These are phyloP conservation scores for Syzygium jambos DNA, from an alignment of 345 rosid genomes.

Conservation along the genomic window DNA sequence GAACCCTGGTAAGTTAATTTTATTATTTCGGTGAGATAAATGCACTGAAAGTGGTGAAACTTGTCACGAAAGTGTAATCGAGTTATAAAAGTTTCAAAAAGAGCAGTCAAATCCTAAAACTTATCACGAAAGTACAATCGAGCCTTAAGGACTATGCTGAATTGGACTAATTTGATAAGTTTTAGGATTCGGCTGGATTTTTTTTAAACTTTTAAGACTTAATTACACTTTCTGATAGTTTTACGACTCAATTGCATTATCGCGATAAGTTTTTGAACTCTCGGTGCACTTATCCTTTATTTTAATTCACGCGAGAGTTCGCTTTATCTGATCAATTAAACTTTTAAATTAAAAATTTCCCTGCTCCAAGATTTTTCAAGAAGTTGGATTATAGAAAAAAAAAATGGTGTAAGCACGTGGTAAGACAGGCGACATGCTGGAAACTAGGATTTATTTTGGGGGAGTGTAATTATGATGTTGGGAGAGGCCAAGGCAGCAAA, in stretches of 20 bases:
- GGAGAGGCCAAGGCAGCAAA: neutral
- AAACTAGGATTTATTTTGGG: neutral
- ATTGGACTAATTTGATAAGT: too few species aligned
- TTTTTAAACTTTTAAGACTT: too few species aligned
- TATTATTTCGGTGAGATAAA: neutral
- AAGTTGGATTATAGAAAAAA: neutral
- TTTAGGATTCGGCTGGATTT: too few species aligned
- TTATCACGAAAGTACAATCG: too few species aligned
- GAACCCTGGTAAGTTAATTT: neutral
- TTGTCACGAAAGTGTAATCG: too few species aligned
- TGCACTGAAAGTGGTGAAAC: too few species aligned
- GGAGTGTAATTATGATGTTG: neutral
- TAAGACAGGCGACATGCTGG: neutral
- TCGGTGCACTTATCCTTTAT: too few species aligned
- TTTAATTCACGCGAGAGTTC: neutral
- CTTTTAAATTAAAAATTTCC: neutral
- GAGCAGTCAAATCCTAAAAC: too few species aligned
- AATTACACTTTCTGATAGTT: too few species aligned
- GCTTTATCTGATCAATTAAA: neutral
- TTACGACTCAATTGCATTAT: too few species aligned
- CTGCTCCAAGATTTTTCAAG: neutral
- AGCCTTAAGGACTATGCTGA: accelerated
- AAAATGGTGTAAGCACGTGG: neutral
- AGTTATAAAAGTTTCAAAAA: too few species aligned
- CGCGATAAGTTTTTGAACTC: too few species aligned